Evolutionary conservation across 208 protist species (phyloP), one percentile per base, ranked within the genome.

Genomic region (Trypanosoma avium): DNA sequence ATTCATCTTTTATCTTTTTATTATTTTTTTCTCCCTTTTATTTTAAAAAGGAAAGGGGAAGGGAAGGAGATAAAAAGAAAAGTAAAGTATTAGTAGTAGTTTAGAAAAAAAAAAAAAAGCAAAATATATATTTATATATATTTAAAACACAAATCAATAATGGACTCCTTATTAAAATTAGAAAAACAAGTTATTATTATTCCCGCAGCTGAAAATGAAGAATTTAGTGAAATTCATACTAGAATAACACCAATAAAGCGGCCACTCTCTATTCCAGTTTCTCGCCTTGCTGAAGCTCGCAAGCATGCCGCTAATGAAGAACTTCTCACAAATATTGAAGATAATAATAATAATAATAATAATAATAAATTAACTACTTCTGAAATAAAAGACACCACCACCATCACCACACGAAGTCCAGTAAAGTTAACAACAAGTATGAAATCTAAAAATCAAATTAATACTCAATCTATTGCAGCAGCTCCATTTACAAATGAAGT

Each of bases 111-210:
- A n/a, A n/a, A n/a, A n/a, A n/a, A n/a, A n/a, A n/a, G n/a, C n/a
- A n/a, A n/a, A n/a, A n/a, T n/a, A n/a, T n/a, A n/a, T n/a, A n/a
- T n/a, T n/a, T n/a, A n/a, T n/a, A n/a, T n/a, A n/a, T n/a, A n/a
- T n/a, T n/a, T n/a, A n/a, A n/a, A n/a, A n/a, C n/a, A n/a, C n/a
- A 29, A 26, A 24, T 56, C 27, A 33, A 12, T 47, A 27, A 36
- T 45, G 55, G 38, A 35, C 6, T 48, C 55, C 9, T 47, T 60
- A 40, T 24, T 60, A 40, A 60, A 60, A 32, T 32, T 60, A 40
- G 38, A 60, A 26, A 24, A 19, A 27, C 38, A 55, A 43, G 26
- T 56, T 13, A 21, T 46, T 36, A 42, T 10, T 8, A 17, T 15
- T 38, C 10, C 1, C 7, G 17, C 36, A 8, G 17, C 36, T 1